These are phyloP conservation scores for Borovskyia barvae DNA, from an alignment of 208 protist species.

Conservation along the genomic window DNA sequence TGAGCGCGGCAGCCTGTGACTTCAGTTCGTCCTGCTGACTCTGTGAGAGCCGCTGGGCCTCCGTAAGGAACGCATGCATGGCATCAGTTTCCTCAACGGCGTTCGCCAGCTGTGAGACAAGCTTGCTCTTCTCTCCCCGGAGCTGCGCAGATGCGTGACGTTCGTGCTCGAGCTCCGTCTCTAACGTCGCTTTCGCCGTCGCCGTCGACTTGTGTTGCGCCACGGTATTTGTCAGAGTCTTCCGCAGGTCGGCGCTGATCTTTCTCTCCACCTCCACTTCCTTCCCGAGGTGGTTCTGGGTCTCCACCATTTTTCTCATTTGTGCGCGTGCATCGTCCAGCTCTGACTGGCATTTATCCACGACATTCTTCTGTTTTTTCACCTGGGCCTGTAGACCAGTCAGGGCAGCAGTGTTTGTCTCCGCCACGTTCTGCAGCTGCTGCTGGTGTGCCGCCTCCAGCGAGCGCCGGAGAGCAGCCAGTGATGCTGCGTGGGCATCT, in stretches of 20 bases:
- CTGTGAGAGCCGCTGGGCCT: background rate
- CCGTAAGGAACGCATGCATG: background rate
- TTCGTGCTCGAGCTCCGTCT: no score
- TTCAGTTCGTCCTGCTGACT: background rate
- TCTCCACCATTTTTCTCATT: slow-evolving; percentile 9
- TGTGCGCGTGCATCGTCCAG: slow-evolving; percentile 3
- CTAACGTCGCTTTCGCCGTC: background rate
- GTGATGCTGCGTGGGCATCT: slow-evolving; percentile 2
- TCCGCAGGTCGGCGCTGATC: background rate
- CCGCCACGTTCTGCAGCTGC: slow-evolving; percentile 2
- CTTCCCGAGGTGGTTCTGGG: slow-evolving; percentile 8
- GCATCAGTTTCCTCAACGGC: background rate
- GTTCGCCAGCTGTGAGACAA: background rate
- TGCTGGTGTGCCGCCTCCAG: slow-evolving; percentile 13
- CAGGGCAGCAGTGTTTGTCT: slow-evolving; percentile 10
- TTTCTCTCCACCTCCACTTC: slow-evolving; percentile 11
- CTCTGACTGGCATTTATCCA: background rate
- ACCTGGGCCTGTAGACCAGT: slow-evolving; percentile 8
- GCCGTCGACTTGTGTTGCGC: no score
- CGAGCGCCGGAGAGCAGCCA: slow-evolving; percentile 1
- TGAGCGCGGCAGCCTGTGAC: background rate
- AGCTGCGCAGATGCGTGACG: no score
- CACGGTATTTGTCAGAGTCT: background rate
- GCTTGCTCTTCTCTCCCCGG: no score
- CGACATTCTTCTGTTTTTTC: background rate